Evolutionary conservation across 179 eudicot genomes (phyloP).

Genomic region (Monotropa hypopitys): DNA sequence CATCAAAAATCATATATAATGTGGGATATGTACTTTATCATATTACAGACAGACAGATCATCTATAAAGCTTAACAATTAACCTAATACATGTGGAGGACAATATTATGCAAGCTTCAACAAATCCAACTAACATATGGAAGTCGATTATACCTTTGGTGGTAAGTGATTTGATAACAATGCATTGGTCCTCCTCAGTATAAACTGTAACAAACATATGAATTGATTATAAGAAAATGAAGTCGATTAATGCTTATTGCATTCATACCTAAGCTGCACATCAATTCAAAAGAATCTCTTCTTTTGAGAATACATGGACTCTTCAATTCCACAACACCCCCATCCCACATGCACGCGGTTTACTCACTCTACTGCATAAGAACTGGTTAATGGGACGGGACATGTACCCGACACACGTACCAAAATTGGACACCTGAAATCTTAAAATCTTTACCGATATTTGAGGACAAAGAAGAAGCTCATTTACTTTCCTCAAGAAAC

Average conservation of each 20-base stretch:
- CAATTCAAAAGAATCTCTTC: background rate
- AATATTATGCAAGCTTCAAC: conserved; percentile 1
- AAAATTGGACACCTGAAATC: background rate
- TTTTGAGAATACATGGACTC: background rate
- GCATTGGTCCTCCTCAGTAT: conserved; percentile 95
- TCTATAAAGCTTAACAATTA: background rate
- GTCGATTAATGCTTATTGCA: background rate
- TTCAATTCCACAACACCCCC: background rate
- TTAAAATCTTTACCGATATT: background rate
- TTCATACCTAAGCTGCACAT: background rate
- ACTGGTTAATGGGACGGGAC: background rate
- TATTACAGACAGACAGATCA: background rate
- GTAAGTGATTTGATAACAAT: conserved; percentile 85
- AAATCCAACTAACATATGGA: background rate
- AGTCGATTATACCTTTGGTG: conserved; percentile 67
- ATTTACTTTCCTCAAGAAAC: background rate
- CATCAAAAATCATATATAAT: background rate
- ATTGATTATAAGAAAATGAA: conserved; percentile 9
- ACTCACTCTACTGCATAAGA: background rate
- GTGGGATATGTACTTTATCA: background rate
- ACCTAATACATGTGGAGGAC: background rate
- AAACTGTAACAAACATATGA: conserved; percentile 44
- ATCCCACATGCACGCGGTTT: too few relatives aligned
- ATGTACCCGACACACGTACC: background rate
- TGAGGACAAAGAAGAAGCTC: background rate